Evolutionary conservation across 805 yeast genomes (phyloP).

Genomic region (Isabelozyma gotoi): DNA sequence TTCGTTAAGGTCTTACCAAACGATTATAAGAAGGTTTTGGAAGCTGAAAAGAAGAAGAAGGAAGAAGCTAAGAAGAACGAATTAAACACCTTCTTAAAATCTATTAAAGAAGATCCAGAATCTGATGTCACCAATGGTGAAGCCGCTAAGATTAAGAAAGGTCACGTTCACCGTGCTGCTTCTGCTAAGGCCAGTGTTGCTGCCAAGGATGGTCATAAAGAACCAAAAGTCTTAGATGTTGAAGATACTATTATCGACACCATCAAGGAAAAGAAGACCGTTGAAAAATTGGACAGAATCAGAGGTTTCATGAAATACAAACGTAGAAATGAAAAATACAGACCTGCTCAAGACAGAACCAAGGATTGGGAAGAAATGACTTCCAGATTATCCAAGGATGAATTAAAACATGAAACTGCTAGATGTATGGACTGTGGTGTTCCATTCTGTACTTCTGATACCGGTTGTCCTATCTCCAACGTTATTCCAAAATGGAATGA

Average conservation of each 20-base stretch:
- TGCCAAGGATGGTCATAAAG: slow-evolving; percentile 36
- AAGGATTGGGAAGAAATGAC: slow-evolving; percentile 93
- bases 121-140: slow-evolving; percentile 91
- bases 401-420: slow-evolving; percentile 87
- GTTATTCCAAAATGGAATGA: slow-evolving; percentile 98
- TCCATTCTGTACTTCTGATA: slow-evolving; percentile 97
- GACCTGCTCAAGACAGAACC: slow-evolving; percentile 72
- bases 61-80: slow-evolving; percentile 68
- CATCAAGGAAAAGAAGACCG: slow-evolving; percentile 61
- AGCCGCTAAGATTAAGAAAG: slow-evolving; percentile 56
- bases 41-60: slow-evolving; percentile 64
- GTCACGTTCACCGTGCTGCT: slow-evolving; percentile 39
- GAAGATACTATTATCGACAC: slow-evolving; percentile 84
- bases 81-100: slow-evolving; percentile 62
- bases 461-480: slow-evolving; percentile 97
- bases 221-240: slow-evolving; percentile 85
- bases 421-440: slow-evolving; percentile 99
- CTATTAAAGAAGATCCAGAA: slow-evolving; percentile 78
- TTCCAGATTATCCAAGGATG: slow-evolving; percentile 76
- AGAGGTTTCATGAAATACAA: slow-evolving; percentile 94
- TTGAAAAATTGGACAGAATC: slow-evolving; percentile 62
- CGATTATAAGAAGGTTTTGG: slow-evolving; percentile 89
- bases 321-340: slow-evolving; percentile 83
- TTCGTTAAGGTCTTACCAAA: slow-evolving; percentile 91
- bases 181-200: slow-evolving; percentile 17